Base-by-base conservation (phyloP, 73 alveolate genomes). In the Effrenium voratum region DNA sequence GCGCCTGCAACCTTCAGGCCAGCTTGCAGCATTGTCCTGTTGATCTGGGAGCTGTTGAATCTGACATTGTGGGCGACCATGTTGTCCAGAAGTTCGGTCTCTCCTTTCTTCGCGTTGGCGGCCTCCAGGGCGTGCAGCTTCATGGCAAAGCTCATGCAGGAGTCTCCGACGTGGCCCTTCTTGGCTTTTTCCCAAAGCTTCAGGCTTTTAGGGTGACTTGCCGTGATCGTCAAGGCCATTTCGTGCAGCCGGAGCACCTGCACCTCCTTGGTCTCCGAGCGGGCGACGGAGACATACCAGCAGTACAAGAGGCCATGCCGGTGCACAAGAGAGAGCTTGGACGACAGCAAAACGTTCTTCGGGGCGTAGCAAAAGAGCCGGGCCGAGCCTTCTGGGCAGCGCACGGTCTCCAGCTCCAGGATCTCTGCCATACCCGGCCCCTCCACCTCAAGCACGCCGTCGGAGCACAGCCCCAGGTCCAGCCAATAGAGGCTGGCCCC, bases 201-300 rank as follows among this genome's bases (percentile, higher is more conserved):
- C 87, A 76, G 4, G 46, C 36, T 49, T 5, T 40, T 26, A 8
- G 16, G 70, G 10, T 5, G 72, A 30, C 91, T 49, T 3, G 46
- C 38, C 5, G 91, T 80, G 47, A 8, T 46, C 5, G 91, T 80
- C 72, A 80, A 46, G 26, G 91, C 91, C 91, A 80, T 80, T 30
- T 80, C 72, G 45, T 80, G 91, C 41, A 63, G 76, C 76, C 34
- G 30, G 41, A 79, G 91, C 68, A 8, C n/a, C 47, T 44, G 24
- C 47, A 80, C 16, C 32, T 46, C 22, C 28, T 19, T n/a, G 30
- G 3, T 28, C n/a, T 80, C 63, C 10, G 26, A 28, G n/a, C 46
- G 12, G 72, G 72, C 70, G 72, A 80, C 46, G 47, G 72, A n/a
- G 46, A 47, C 5, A 32, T 80, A 80, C 91, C 91, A 80, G 5